phyloP scores from a whole-genome alignment of 2,329 filamentous ascomycete genomes.

The Diaporthe sp. region DNA sequence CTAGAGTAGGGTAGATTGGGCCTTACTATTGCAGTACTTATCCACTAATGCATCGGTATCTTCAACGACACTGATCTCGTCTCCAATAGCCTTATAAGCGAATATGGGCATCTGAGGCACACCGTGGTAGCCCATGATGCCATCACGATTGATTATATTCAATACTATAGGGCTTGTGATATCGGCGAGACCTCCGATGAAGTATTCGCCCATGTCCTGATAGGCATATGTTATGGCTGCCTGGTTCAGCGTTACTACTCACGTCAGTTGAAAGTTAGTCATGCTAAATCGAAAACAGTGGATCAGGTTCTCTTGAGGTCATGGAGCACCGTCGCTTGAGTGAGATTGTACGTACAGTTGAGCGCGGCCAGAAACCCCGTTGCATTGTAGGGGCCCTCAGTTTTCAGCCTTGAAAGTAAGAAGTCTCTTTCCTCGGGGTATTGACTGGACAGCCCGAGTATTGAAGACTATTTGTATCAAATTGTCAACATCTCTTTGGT shows the following conservation, averaged over 20 bases:
- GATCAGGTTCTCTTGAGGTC: not conserved
- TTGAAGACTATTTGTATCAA: not conserved
- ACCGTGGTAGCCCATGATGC: slow-evolving; percentile 52
- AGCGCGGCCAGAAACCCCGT: slow-evolving; percentile 45
- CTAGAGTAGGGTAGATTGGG: too few relatives aligned
- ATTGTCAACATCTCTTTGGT: too few relatives aligned
- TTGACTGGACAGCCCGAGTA: slow-evolving; percentile 52
- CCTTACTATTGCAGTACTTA: slow-evolving; percentile 54
- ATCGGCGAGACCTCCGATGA: slow-evolving; percentile 45
- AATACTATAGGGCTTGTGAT: slow-evolving; percentile 45
- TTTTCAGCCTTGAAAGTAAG: slow-evolving; percentile 45
- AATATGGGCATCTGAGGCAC: slow-evolving; percentile 62
- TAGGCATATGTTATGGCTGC: slow-evolving; percentile 41
- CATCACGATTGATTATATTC: slow-evolving; percentile 48
- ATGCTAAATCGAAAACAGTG: too few relatives aligned
- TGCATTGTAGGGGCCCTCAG: slow-evolving; percentile 43
- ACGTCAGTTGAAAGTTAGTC: not conserved
- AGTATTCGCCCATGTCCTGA: slow-evolving; percentile 49
- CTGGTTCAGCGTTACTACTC: slow-evolving; percentile 38
- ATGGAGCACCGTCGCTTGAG: not conserved
- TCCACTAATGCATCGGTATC: slow-evolving; percentile 60
- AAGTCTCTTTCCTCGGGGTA: slow-evolving; percentile 49
- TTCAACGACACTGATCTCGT: slow-evolving; percentile 59
- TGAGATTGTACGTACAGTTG: slow-evolving; percentile 22
- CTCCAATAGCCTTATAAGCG: slow-evolving; percentile 63